Percentiles rank a stretch among this genome's conserved stretches.
These are phyloP conservation scores for Coffea eugenioides DNA, from an alignment of 257 asterid genomes.

Conservation along the genomic window DNA sequence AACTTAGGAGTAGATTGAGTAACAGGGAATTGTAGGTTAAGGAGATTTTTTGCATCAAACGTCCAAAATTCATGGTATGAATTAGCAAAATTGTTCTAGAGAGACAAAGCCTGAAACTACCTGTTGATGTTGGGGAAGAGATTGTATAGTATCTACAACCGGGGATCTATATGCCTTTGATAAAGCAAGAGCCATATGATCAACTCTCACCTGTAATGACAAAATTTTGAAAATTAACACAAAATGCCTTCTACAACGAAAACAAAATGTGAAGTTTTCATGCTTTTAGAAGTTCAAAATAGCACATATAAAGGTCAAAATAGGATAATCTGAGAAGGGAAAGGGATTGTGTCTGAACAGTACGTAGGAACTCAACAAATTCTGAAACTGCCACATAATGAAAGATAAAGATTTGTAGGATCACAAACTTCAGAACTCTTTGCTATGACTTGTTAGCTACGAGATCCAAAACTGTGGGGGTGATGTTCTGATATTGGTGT, in stretches of 20 bases:
- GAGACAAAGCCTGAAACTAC: slow-evolving; percentile 27
- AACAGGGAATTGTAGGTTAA: neutral
- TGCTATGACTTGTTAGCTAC: no score
- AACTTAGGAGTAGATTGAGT: neutral
- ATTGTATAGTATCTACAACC: slow-evolving; percentile 71
- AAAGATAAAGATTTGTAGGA: neutral
- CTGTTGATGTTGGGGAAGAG: slow-evolving; percentile 99
- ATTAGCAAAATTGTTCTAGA: neutral
- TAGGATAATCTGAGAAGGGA: neutral
- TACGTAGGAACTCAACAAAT: neutral
- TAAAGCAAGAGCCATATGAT: slow-evolving; percentile 86
- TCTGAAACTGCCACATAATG: neutral
- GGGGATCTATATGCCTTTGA: slow-evolving; percentile 82
- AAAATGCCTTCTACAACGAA: neutral
- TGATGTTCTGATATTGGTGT: neutral
- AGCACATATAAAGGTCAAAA: neutral
- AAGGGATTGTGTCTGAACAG: neutral
- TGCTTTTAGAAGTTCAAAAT: neutral
- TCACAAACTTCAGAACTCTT: neutral
- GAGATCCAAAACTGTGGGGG: neutral
- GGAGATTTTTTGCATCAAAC: neutral
- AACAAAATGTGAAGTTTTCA: neutral
- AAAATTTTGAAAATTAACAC: neutral
- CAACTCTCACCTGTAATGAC: slow-evolving; percentile 70
- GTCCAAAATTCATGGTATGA: neutral